Base-by-base conservation (phyloP, 495 filamentous ascomycete species). In the Aspergillus bridgeri region DNA sequence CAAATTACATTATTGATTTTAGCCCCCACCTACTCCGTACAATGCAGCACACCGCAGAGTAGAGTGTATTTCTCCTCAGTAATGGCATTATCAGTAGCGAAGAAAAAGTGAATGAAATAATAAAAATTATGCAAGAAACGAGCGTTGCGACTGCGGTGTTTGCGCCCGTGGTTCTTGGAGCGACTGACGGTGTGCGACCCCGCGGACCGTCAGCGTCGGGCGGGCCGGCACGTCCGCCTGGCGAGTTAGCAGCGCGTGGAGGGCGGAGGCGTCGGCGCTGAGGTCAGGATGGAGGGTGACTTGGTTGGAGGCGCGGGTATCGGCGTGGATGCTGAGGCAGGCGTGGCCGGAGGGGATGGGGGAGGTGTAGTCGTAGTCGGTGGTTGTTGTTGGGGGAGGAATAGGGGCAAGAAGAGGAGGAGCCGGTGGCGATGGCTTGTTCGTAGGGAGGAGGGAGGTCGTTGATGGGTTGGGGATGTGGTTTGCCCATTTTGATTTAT, bases 221-320 rank as follows among this genome's bases (percentile, higher is more conserved):
- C 71, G 74, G 7, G 70, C 67, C 0, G 76, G 76, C 19, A 75
- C 60, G 38, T 57, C 66, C 13, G 69, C 66, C 56, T 79, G 73
- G 19, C 59, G 57, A 25, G 45, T 44, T 49, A 77, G 63, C 8
- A 67, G 53, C 20, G 53, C 20, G 58, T 66, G 64, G 21, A 79
- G 67, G 17, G 54, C 56, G 23, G 58, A 42, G 27, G 63, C 45
- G 33, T 70, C 53, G 15, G 20, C 27, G 21, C 68, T 74, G 19
- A 73, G 63, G 20, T 5, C 29, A 7, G 72, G 68, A 13, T 57
- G 46, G 42, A 74, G 61, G 3, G 65, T 68, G 25, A 70, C 59
- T n/a, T 62, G 61, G 22, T 60, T 54, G 15, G 57, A 60, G 45
- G 63, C 60, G 21, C 54, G 42, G 17, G 59, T 52, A 6, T 49